Conservation (phyloP, 768 basidiomycete species). For the Tephrocybe rancida region DNA sequence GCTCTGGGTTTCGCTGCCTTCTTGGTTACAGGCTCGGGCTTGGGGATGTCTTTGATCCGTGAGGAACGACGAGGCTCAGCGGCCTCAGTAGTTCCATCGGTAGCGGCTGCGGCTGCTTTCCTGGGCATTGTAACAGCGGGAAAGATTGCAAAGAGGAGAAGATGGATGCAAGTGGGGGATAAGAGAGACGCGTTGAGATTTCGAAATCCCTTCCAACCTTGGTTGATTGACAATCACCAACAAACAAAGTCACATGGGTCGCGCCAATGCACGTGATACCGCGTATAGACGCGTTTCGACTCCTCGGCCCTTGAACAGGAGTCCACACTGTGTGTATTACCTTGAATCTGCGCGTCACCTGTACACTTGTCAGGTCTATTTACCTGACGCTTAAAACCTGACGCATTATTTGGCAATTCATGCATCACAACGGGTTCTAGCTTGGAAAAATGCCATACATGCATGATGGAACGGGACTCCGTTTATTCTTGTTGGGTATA, state of each 20-base stretch:
- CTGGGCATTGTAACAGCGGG: constrained; percentile 57
- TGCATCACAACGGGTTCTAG: too few species aligned
- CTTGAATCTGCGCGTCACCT: too few species aligned
- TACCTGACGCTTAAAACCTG: too few species aligned
- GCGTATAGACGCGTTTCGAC: constrained; percentile 10
- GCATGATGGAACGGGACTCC: too few species aligned
- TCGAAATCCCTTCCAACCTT: constrained; percentile 22
- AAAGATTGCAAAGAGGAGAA: constrained; percentile 6
- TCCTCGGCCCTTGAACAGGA: neutral
- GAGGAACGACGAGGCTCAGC: constrained; percentile 68
- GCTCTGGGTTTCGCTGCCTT: constrained; percentile 67
- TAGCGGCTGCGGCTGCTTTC: constrained; percentile 57
- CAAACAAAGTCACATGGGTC: constrained; percentile 26
- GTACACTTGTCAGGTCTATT: too few species aligned
- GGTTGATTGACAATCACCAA: constrained; percentile 23
- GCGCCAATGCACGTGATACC: constrained; percentile 20
- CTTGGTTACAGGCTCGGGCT: constrained; percentile 51
- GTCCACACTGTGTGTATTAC: too few species aligned
- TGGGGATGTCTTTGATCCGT: constrained; percentile 75
- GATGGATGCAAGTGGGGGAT: constrained; percentile 17
- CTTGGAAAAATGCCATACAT: too few species aligned
- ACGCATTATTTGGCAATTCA: too few species aligned
- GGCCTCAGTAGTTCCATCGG: constrained; percentile 39
- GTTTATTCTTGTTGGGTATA: too few species aligned
- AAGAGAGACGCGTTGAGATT: constrained; percentile 26